phyloP scores from a whole-genome alignment of 2,329 filamentous ascomycete species.

The Ascochyta viciae-villosae region DNA sequence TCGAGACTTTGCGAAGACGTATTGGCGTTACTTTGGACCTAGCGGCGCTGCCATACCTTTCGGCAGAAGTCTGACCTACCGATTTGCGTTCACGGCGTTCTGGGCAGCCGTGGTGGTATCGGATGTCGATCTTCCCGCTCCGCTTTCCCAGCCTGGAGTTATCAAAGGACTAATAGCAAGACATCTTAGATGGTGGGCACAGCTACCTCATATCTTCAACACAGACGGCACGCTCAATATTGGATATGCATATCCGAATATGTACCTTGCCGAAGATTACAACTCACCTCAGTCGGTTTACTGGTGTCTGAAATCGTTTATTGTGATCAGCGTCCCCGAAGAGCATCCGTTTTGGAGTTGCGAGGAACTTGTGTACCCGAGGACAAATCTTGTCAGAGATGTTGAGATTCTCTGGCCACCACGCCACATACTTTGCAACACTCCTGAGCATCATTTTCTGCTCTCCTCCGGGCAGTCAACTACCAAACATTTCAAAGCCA shows the following conservation, averaged over 20 bases:
- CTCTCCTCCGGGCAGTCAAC: slow-evolving; percentile 24
- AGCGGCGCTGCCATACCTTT: slow-evolving; percentile 57
- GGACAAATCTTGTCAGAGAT: slow-evolving; percentile 6
- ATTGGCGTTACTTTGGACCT: slow-evolving; percentile 57
- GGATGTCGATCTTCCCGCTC: slow-evolving; percentile 44
- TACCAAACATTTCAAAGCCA: slow-evolving; percentile 19
- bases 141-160: slow-evolving; percentile 42
- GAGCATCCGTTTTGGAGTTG: slow-evolving; percentile 53
- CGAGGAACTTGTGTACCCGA: slow-evolving; percentile 44
- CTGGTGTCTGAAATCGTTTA: slow-evolving; percentile 59
- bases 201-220: slow-evolving; percentile 52
- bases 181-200: slow-evolving; percentile 57
- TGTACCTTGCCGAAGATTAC: slow-evolving; percentile 61
- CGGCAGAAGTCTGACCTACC: slow-evolving; percentile 57
- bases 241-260: slow-evolving; percentile 54
- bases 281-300: slow-evolving; percentile 62
- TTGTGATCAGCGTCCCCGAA: slow-evolving; percentile 45
- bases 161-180: slow-evolving; percentile 57
- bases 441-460: slow-evolving; percentile 21
- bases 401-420: slow-evolving; percentile 32
- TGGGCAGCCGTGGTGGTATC: slow-evolving; percentile 53
- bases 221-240: slow-evolving; percentile 57
- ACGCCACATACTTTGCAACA: slow-evolving; percentile 53
- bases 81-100: slow-evolving; percentile 57
- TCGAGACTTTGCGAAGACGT: slow-evolving; percentile 47